Evolutionary conservation across 129 eudicot species (phyloP), one percentile per base, ranked within the genome.

Genomic region (Pulicaria dysenterica): DNA sequence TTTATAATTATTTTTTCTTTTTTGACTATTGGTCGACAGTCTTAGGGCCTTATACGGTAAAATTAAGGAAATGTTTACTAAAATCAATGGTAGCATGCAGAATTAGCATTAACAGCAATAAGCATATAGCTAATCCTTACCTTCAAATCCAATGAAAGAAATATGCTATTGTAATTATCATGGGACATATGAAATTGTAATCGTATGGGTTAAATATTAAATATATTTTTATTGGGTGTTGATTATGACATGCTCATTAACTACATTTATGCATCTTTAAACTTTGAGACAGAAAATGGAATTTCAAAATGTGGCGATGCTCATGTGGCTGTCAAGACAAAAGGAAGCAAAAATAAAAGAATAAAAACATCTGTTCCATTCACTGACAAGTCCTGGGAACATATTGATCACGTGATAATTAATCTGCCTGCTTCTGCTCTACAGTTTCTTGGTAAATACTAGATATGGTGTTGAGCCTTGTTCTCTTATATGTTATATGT

Each of bases 351-450:
- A 62, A 88, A 86, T 79, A 94, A 94, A 77, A 80, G 89, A 67
- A 70, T 88, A 15, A 88, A 64, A 74, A 63, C 88, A 69, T 79
- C 76, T 40, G 81, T 77, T 61, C 50, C 85, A 5, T 81, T 84
- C 43, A 61, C 50, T 56, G 70, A 80, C 16, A 88, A 83, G 78
- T 88, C 99, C 3, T 90, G 97, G 99, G 97, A 90, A 83, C 99
- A 95, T 83, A 61, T 88, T 31, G 99, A 95, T 77, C 99, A 95
- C 65, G 91, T 91, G 81, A 78, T 95, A 9, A 95, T 95, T 97
- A 95, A 95, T 64, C 65, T 95, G 42, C 99, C 99, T 48, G 99
- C 99, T 64, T 95, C 99, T 16, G 99, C 99, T 65, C 63, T 95
- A 53, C 83, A 90, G 19, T 95, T 95, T 80, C 87, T 95, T 67